These are phyloP conservation scores for Fusarium tricinctum DNA, from an alignment of 2,329 filamentous ascomycete species.

Conservation along the genomic window DNA sequence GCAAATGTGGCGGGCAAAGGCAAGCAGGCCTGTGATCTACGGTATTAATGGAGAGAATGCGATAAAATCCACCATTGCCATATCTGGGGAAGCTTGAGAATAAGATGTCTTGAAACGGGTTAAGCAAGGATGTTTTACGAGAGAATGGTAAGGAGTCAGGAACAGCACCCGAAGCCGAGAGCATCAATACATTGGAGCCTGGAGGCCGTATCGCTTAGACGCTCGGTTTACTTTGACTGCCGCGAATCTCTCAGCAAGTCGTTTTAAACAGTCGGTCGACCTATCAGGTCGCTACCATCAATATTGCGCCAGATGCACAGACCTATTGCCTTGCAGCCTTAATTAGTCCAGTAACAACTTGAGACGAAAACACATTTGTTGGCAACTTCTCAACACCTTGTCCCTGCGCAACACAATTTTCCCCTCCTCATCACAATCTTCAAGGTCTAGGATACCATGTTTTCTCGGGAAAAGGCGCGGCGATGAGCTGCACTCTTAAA, in stretches of 20 bases:
- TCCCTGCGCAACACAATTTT: conserved; percentile 16
- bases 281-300: conserved; percentile 12
- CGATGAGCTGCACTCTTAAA: conserved; percentile 19
- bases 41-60: conserved; percentile 19
- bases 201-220: conserved; percentile 30
- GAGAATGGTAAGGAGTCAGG: conserved; percentile 30
- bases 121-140: conserved; percentile 38
- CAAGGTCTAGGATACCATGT: conserved; percentile 12
- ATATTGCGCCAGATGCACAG: conserved; percentile 15
- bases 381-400: conserved; percentile 10
- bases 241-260: conserved; percentile 41
- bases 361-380: conserved; percentile 28
- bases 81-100: conserved; percentile 47
- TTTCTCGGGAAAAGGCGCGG: conserved; percentile 19
- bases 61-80: conserved; percentile 37
- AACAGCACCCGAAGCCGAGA: conserved; percentile 13
- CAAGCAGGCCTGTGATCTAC: neutral
- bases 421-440: conserved; percentile 4
- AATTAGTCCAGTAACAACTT: conserved; percentile 5
- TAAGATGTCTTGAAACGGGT: conserved; percentile 33
- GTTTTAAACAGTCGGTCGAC: conserved; percentile 8
- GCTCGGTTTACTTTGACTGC: conserved; percentile 37
- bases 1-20: neutral
- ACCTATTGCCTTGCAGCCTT: conserved; percentile 8
- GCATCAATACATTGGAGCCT: conserved; percentile 37